These are phyloP conservation scores for Hymenoscyphus salicellus DNA, from an alignment of 2,329 filamentous ascomycete species.

Conservation along the genomic window DNA sequence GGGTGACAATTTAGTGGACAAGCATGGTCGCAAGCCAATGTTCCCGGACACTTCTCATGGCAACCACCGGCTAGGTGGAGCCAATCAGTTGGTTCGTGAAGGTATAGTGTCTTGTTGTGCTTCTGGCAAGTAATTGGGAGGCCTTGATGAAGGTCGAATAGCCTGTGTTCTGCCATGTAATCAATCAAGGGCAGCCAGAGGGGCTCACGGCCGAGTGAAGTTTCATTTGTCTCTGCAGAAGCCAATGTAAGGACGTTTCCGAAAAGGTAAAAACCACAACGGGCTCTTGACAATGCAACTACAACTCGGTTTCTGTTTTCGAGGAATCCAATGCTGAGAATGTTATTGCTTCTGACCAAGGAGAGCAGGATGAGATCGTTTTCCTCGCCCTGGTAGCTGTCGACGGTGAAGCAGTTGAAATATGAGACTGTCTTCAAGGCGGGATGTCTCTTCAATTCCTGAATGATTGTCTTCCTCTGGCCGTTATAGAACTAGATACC, in stretches of 20 bases:
- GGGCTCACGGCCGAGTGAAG: conserved; percentile 21
- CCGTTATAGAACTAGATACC: conserved; percentile 69
- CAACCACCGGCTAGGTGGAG: conserved; percentile 51
- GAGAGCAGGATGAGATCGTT: conserved; percentile 82
- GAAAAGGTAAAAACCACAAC: conserved; percentile 78
- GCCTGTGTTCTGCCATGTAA: conserved; percentile 41
- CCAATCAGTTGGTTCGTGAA: conserved; percentile 56
- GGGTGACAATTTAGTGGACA: conserved; percentile 34
- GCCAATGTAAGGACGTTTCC: conserved; percentile 61
- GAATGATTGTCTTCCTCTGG: conserved; percentile 65
- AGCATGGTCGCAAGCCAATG: conserved; percentile 32
- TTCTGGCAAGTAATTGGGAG: conserved; percentile 63
- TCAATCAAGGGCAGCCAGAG: conserved; percentile 37
- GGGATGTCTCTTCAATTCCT: conserved; percentile 40
- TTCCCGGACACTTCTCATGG: conserved; percentile 43
- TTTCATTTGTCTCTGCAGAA: conserved; percentile 17
- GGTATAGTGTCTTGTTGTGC: conserved; percentile 52
- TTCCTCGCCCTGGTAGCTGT: conserved; percentile 88
- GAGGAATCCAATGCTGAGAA: conserved; percentile 68
- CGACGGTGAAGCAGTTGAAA: conserved; percentile 72
- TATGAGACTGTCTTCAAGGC: conserved; percentile 37
- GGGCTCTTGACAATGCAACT: conserved; percentile 65
- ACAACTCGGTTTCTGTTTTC: conserved; percentile 57
- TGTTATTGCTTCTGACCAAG: conserved; percentile 66
- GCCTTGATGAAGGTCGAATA: conserved; percentile 36